A percentile compares a stretch with the other conserved stretches of the same genome.
phyloP scores from a whole-genome alignment of 345 rosid species.

The Mallotus nudiflorus region DNA sequence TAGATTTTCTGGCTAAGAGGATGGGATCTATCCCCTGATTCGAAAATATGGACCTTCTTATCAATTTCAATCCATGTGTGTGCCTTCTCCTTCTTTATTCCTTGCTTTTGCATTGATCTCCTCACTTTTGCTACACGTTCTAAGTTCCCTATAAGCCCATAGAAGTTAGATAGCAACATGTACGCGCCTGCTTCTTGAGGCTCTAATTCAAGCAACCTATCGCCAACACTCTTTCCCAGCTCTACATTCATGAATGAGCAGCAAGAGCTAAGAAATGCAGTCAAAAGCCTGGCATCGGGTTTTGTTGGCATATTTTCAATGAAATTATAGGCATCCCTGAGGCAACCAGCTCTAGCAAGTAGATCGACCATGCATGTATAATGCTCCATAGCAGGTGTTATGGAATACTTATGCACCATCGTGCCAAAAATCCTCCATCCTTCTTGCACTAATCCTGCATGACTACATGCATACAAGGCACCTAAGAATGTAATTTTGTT shows the following conservation, averaged over 20 bases:
- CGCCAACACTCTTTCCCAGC: constrained; percentile 16
- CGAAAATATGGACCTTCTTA: constrained; percentile 20
- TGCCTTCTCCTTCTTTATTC: constrained; percentile 29
- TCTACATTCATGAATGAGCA: constrained; percentile 24
- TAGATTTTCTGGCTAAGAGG: constrained; percentile 21
- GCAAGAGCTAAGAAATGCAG: constrained; percentile 34
- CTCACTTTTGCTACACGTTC: constrained; percentile 27
- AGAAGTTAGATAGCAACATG: constrained; percentile 29
- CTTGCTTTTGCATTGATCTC: constrained; percentile 25
- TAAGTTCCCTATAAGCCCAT: constrained; percentile 20
- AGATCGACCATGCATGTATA: too few species aligned
- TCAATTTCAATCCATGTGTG: constrained; percentile 25
- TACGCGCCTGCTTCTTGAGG: constrained; percentile 33
- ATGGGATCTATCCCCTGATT: constrained; percentile 34
- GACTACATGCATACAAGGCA: constrained; percentile 26
- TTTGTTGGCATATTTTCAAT: constrained; percentile 25
- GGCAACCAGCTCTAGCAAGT: constrained; percentile 25
- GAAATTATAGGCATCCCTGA: constrained; percentile 17
- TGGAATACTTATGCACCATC: too few species aligned
- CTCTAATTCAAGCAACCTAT: constrained; percentile 30
- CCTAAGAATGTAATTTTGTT: constrained; percentile 27
- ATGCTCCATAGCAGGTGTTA: too few species aligned
- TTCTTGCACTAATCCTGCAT: too few species aligned
- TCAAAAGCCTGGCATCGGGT: constrained; percentile 27
- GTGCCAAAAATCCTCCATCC: too few species aligned